Evolutionary conservation across 371 early-diverging fungal genomes (phyloP), one percentile per base, ranked within the genome.

Genomic region (Capillidium rhysosporum): DNA sequence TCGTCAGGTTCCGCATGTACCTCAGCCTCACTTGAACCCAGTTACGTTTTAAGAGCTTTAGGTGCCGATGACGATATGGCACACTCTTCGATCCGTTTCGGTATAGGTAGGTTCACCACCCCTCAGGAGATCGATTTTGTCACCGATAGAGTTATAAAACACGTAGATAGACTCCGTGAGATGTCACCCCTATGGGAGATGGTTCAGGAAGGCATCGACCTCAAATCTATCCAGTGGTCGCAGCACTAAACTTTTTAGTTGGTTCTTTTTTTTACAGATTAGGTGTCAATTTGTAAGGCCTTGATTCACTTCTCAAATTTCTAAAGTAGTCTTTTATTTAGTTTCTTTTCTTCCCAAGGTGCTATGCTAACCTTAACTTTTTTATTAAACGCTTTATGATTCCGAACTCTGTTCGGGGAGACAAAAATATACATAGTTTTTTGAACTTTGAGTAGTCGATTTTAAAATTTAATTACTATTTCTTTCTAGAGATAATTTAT

Each of bases 121-220:
- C 87, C 95, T 56, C 79, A 80, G 53, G 99, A 99, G 66, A 78
- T 99, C 38, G 93, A 98, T 56, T 85, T 80, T 66, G 91, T 92
- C 3, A 73, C 90, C 23, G 73, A 85, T 23, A 72, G 77, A 54
- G 94, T 97, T 21, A 74, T 76, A 25, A 70, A 76, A n/a, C 92
- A 92, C 56, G 99, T 99, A 12, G 80, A 80, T 46, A 78, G 77
- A 59, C 66, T 99, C 61, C 71, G 98, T 57, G 98, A 98, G 56
- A 89, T 99, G 89, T 87, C 88, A 40, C 99, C 99, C 10, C 76
- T 99, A 34, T 98, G 96, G 91, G 99, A 99, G 70, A 99, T 97
- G 96, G 80, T 80, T 47, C 90, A 88, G 63, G 91, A 92, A 56
- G 92, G 92, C 14, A 84, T 92, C 54, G 93, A 92, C 62, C 63